Conservation (phyloP, 768 basidiomycete genomes). For the Pisolithus tinctorius region DNA sequence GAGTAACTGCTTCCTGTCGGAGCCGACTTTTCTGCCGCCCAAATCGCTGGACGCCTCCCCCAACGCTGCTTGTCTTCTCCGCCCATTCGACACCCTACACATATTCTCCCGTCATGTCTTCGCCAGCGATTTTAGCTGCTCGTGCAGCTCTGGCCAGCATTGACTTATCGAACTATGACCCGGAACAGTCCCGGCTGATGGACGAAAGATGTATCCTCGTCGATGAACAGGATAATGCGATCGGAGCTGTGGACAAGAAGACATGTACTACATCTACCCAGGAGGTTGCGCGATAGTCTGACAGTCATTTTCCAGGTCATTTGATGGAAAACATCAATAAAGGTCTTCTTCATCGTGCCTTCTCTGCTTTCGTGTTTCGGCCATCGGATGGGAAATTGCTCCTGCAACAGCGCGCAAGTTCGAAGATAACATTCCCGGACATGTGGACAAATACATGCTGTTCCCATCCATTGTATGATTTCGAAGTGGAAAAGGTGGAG, state of each 20-base stretch:
- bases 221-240: slow-evolving; percentile 76
- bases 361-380: slow-evolving; percentile 95
- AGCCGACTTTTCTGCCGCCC: not conserved
- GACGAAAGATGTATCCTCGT: slow-evolving; percentile 92
- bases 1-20: not conserved
- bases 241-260: slow-evolving; percentile 92
- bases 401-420: slow-evolving; percentile 91
- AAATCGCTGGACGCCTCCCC: not conserved
- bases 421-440: slow-evolving; percentile 98
- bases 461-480: slow-evolving; percentile 92
- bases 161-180: slow-evolving; percentile 80
- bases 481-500: slow-evolving; percentile 76
- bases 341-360: slow-evolving; percentile 93
- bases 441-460: slow-evolving; percentile 99
- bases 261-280: slow-evolving; percentile 51
- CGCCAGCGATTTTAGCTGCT: slow-evolving; percentile 60
- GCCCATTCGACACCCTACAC: not conserved
- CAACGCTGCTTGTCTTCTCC: not conserved
- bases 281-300: slow-evolving; percentile 1
- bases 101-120: slow-evolving; percentile 37
- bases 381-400: slow-evolving; percentile 91
- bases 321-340: slow-evolving; percentile 95
- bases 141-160: slow-evolving; percentile 61
- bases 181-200: slow-evolving; percentile 92
- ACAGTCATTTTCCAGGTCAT: slow-evolving; percentile 55